These are phyloP conservation scores for Sporothrix protearum DNA, from an alignment of 2,329 filamentous ascomycete species.

Conservation along the genomic window DNA sequence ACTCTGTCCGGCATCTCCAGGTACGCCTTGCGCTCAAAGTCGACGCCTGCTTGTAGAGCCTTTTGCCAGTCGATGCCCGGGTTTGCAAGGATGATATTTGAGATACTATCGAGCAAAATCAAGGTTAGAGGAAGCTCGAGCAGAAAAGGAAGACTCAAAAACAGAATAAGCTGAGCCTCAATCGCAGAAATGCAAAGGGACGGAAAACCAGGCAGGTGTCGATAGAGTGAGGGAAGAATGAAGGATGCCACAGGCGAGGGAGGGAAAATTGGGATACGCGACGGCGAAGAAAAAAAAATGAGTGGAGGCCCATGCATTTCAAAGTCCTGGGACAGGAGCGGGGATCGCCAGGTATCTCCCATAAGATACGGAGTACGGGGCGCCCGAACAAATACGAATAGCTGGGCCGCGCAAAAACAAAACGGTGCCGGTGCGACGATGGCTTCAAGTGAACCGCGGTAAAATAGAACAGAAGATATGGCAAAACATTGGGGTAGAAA, in stretches of 20 bases:
- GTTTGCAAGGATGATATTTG: conserved; percentile 49
- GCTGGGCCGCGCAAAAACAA: background rate
- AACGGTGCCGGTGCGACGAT: background rate
- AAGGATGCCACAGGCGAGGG: background rate
- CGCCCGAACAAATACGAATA: background rate
- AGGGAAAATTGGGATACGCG: background rate
- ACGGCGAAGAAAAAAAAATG: background rate
- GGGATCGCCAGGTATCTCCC: background rate
- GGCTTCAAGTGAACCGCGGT: background rate
- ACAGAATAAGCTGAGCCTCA: background rate
- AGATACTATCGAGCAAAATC: conserved; percentile 40
- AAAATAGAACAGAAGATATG: background rate
- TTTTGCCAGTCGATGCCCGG: conserved; percentile 41
- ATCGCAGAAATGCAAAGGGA: background rate
- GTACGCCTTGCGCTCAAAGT: conserved; percentile 49
- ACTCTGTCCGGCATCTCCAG: conserved; percentile 49
- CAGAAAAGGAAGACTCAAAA: background rate
- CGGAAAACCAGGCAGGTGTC: background rate
- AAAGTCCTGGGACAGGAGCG: background rate
- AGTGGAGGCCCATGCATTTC: background rate
- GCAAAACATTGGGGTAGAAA: background rate
- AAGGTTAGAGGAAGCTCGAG: background rate
- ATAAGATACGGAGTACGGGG: background rate
- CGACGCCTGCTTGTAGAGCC: conserved; percentile 42
- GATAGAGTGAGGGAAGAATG: background rate